Evolutionary conservation across 441 rosid genomes (phyloP).

Genomic region (Populus tomentosa): DNA sequence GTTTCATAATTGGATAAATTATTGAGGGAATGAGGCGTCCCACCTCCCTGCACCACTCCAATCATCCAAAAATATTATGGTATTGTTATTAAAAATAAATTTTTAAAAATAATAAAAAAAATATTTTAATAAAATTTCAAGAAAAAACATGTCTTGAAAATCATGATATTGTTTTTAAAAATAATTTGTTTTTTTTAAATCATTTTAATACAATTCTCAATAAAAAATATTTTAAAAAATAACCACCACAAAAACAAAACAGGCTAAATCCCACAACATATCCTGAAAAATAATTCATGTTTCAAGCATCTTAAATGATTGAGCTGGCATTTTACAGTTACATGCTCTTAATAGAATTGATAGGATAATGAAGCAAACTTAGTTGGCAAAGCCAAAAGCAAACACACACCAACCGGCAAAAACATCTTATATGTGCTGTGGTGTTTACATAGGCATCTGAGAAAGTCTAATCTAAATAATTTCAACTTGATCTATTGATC

Average conservation of each 20-base stretch:
- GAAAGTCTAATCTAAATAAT: constrained; percentile 6
- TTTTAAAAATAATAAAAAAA: no score
- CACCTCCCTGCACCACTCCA: background rate
- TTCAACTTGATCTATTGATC: constrained; percentile 1
- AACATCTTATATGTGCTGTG: background rate
- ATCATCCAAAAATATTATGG: background rate
- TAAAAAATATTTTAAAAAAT: no score
- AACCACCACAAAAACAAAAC: no score
- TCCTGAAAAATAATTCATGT: background rate
- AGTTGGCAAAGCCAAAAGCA: constrained; percentile 27
- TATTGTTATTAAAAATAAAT: no score
- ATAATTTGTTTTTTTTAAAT: no score
- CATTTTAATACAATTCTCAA: no score
- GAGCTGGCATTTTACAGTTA: background rate
- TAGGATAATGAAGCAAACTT: background rate
- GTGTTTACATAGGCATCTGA: constrained; percentile 1
- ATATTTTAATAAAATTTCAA: no score
- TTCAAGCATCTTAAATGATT: background rate
- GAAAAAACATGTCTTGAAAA: no score
- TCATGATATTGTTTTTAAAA: no score
- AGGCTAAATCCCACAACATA: no score
- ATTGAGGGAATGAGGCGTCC: constrained; percentile 15
- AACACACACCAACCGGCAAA: constrained; percentile 35
- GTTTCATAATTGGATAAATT: constrained; percentile 19
- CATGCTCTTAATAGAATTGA: background rate